These are phyloP conservation scores for Rhododendron simsii DNA, from an alignment of 148 eudicot genomes.

Conservation along the genomic window DNA sequence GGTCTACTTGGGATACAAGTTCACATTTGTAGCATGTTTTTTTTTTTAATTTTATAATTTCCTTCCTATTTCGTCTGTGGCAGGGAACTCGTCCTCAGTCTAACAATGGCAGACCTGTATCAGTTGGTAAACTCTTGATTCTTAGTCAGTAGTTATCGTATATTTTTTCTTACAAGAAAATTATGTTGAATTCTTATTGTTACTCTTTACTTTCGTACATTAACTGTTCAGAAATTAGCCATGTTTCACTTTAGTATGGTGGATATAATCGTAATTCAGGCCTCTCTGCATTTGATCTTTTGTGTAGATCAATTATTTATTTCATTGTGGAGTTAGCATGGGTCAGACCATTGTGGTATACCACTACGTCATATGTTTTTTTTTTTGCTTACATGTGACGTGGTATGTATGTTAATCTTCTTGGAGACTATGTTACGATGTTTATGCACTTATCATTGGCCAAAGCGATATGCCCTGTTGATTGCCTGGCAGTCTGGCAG, in stretches of 20 bases:
- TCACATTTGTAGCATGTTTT: background rate
- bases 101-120: background rate
- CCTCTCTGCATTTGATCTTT: background rate
- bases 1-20: background rate
- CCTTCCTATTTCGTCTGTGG: background rate
- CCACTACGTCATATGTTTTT: background rate
- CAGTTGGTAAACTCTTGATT: slow-evolving; percentile 6
- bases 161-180: background rate
- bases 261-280: background rate
- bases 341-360: background rate
- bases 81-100: slow-evolving; percentile 16
- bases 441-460: background rate
- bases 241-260: background rate
- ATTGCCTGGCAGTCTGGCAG: background rate
- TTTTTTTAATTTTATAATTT: background rate
- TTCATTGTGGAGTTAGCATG: background rate
- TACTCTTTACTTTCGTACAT: background rate
- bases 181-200: background rate
- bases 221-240: background rate
- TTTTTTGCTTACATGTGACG: background rate
- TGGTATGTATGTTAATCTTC: background rate
- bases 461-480: background rate
- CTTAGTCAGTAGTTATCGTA: background rate
- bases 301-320: background rate
- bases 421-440: background rate